Conservation (phyloP, 129 eudicot species). For the Flaveria trinervia region DNA sequence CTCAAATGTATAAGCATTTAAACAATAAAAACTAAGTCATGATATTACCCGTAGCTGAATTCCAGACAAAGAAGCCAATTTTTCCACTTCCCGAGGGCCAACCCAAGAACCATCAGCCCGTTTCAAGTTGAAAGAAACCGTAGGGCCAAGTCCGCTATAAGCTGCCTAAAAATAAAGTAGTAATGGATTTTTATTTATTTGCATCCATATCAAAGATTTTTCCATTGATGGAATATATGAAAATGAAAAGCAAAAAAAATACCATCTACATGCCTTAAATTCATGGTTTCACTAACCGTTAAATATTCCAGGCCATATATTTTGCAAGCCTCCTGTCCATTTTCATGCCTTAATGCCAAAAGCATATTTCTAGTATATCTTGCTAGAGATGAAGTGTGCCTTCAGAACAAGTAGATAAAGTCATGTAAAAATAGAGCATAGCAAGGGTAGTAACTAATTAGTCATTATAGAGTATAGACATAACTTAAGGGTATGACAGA, state of each 20-base stretch:
- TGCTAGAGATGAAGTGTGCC: constrained; percentile 81
- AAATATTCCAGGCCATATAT: constrained; percentile 55
- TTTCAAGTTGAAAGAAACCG: constrained; percentile 77
- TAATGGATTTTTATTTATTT: background rate
- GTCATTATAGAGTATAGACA: background rate
- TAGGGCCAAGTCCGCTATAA: constrained; percentile 58
- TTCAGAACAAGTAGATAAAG: constrained; percentile 29
- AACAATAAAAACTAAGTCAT: background rate
- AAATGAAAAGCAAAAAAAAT: background rate
- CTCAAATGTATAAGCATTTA: background rate
- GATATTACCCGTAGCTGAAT: constrained; percentile 85
- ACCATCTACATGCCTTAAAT: background rate
- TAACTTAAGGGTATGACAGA: background rate
- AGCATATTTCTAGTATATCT: constrained; percentile 65
- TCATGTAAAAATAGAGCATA: constrained; percentile 21
- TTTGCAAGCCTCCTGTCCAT: constrained; percentile 66
- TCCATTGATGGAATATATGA: background rate
- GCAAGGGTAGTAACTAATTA: background rate
- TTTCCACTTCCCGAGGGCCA: constrained; percentile 96
- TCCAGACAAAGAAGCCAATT: constrained; percentile 84
- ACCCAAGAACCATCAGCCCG: constrained; percentile 93
- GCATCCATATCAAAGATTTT: background rate
- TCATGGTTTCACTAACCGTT: constrained; percentile 45
- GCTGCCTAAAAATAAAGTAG: constrained; percentile 32
- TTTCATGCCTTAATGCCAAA: constrained; percentile 66